These are phyloP conservation scores for Ilex asprella DNA, from an alignment of 257 asterid genomes.

Conservation along the genomic window DNA sequence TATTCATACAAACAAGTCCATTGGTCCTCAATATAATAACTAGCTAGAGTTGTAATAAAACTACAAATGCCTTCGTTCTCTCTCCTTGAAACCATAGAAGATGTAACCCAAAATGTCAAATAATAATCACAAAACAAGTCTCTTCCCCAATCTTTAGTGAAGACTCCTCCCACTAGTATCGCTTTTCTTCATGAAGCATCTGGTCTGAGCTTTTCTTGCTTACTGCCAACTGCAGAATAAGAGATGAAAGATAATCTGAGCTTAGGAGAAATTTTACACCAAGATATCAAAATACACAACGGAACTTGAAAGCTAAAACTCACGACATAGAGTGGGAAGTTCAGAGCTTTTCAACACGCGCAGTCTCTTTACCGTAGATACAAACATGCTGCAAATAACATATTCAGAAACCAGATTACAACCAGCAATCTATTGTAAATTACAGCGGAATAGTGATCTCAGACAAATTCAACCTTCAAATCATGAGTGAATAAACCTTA, in stretches of 20 bases:
- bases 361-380: neutral
- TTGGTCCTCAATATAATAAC: too few species aligned
- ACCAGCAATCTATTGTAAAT: too few species aligned
- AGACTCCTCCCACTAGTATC: slow-evolving; percentile 1
- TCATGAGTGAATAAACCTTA: too few species aligned
- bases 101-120: neutral
- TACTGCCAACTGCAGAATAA: neutral
- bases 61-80: too few species aligned
- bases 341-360: neutral
- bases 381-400: neutral
- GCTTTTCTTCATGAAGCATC: neutral
- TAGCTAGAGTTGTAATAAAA: too few species aligned
- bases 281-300: too few species aligned
- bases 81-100: too few species aligned
- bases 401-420: too few species aligned
- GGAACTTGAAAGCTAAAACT: neutral
- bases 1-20: too few species aligned
- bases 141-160: slow-evolving; percentile 1
- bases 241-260: neutral
- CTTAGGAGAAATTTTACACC: too few species aligned
- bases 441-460: too few species aligned
- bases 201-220: neutral
- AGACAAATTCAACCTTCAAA: too few species aligned
- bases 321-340: neutral
- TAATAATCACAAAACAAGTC: neutral